Evolutionary conservation across 768 basidiomycete species (phyloP).

Genomic region (Dentipellis sp.): DNA sequence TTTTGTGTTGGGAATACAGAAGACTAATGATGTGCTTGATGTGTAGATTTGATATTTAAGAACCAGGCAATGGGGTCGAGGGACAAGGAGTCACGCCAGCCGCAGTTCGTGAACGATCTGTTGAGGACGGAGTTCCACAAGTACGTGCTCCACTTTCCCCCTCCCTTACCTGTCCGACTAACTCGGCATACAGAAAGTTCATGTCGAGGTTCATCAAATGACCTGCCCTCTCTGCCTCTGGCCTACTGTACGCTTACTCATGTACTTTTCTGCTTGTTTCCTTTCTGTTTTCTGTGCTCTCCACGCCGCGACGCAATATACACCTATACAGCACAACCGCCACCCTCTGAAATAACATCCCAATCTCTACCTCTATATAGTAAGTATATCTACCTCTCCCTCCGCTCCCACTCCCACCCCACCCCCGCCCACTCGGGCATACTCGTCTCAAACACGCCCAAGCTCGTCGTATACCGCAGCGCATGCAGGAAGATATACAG

Average conservation of each 20-base stretch:
- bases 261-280: background rate
- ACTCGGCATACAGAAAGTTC: conserved; percentile 57
- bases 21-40: too few species aligned
- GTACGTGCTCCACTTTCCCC: conserved; percentile 32
- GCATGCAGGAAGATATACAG: conserved; percentile 97
- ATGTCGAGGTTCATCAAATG: conserved; percentile 91
- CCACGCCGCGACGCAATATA: background rate
- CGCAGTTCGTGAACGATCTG: conserved; percentile 92
- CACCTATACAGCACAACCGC: background rate
- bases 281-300: background rate
- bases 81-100: conserved; percentile 35
- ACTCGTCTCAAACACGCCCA: conserved; percentile 78
- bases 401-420: conserved; percentile 50
- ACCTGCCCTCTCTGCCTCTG: background rate
- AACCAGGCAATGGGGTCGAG: conserved; percentile 84
- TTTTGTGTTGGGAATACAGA: background rate
- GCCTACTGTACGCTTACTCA: background rate
- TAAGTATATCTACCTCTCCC: background rate
- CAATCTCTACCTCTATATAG: background rate
- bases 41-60: conserved; percentile 90
- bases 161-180: background rate
- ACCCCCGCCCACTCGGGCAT: conserved; percentile 85
- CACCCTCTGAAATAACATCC: background rate
- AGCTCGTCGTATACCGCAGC: conserved; percentile 67
- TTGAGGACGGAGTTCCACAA: conserved; percentile 91